Evolutionary conservation across 2,329 filamentous ascomycete genomes (phyloP).

Genomic region (Didymellaceae sp.): DNA sequence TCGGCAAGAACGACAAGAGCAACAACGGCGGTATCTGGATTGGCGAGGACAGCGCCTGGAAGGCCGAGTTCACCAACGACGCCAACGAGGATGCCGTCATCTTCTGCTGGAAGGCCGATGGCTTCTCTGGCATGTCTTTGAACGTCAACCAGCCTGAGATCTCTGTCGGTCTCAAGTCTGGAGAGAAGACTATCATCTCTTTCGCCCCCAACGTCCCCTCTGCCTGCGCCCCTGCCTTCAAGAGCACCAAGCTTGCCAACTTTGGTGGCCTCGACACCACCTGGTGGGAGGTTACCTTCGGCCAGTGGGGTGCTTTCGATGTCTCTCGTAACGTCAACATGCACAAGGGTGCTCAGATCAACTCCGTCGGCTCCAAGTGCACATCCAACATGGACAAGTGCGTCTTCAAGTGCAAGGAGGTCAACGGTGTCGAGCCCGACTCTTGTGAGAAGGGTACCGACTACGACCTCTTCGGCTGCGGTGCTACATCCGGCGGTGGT

Average conservation of each 20-base stretch:
- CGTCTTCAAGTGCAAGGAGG: constrained; percentile 52
- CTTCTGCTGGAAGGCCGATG: constrained; percentile 46
- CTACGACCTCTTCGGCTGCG: constrained; percentile 51
- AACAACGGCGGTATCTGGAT: constrained; percentile 46
- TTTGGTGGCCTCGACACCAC: constrained; percentile 53
- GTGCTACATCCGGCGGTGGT: constrained; percentile 30
- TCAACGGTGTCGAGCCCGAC: constrained; percentile 13
- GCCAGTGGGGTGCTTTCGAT: constrained; percentile 49
- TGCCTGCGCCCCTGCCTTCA: constrained; percentile 51
- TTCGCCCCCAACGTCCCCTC: constrained; percentile 48
- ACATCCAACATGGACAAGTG: constrained; percentile 52
- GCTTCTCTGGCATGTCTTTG: constrained; percentile 46
- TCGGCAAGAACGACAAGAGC: constrained; percentile 38
- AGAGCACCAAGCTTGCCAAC: constrained; percentile 40
- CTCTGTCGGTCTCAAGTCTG: constrained; percentile 49
- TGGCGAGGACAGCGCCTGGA: constrained; percentile 43
- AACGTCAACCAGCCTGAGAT: constrained; percentile 47
- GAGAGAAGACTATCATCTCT: constrained; percentile 48
- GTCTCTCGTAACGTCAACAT: constrained; percentile 56
- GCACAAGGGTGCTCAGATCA: constrained; percentile 50
- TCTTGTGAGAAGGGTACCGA: constrained; percentile 46
- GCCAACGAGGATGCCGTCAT: constrained; percentile 39
- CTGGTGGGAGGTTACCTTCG: constrained; percentile 55
- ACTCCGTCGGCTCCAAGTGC: constrained; percentile 50
- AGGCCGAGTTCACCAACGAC: constrained; percentile 47